These are phyloP conservation scores for Blastocystis sp. DNA, from an alignment of 352 stramenopile genomes.

Conservation along the genomic window DNA sequence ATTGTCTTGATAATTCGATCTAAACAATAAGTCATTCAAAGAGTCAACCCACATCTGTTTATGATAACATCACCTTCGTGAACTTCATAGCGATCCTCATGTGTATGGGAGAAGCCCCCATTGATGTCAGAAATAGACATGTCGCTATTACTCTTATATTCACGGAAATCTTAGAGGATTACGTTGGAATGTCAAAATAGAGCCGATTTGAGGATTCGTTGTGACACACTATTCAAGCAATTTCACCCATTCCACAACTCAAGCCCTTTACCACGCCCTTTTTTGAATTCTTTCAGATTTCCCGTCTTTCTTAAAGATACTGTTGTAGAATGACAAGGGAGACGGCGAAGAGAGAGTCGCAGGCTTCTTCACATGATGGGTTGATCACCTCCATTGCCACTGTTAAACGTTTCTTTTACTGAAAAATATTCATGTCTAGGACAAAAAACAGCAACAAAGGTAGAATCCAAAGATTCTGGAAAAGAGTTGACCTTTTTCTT, in stretches of 20 bases:
- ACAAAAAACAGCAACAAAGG: background rate
- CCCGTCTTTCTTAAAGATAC: too few species aligned
- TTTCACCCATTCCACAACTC: background rate
- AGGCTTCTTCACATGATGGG: background rate
- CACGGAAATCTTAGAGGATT: background rate
- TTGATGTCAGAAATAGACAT: slow-evolving; percentile 47
- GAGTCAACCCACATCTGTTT: slow-evolving; percentile 24
- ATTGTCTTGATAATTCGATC: slow-evolving; percentile 58
- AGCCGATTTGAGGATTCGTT: background rate
- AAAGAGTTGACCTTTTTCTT: background rate
- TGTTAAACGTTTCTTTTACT: background rate
- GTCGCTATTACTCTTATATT: too few species aligned
- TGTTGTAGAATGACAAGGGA: background rate
- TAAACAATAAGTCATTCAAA: background rate
- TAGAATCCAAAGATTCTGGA: background rate
- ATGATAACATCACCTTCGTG: slow-evolving; percentile 62
- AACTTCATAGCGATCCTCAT: slow-evolving; percentile 64
- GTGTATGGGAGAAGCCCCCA: slow-evolving; percentile 6
- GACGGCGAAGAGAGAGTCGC: background rate
- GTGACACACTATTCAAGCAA: background rate
- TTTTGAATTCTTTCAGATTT: too few species aligned
- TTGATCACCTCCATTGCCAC: background rate
- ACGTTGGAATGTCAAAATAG: background rate
- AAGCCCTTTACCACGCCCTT: too few species aligned
- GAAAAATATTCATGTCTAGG: background rate